These are phyloP conservation scores for Decorospora gaudefroyi DNA, from an alignment of 2,329 filamentous ascomycete genomes.

Conservation along the genomic window DNA sequence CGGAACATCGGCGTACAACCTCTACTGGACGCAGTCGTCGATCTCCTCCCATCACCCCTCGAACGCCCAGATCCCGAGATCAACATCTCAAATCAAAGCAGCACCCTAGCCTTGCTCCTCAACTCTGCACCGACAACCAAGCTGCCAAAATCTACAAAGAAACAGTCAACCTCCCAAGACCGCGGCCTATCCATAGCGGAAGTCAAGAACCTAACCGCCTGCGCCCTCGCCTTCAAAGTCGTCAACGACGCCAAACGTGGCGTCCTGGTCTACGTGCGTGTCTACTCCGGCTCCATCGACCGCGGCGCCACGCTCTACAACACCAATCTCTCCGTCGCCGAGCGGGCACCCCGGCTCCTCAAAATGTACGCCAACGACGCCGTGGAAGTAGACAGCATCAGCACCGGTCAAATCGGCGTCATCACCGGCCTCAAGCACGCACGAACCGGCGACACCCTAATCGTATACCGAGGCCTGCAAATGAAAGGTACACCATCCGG, in stretches of 20 bases:
- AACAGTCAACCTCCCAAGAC: constrained; percentile 10
- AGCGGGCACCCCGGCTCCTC: constrained; percentile 77
- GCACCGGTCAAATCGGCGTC: constrained; percentile 89
- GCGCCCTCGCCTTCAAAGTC: constrained; percentile 85
- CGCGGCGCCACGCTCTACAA: constrained; percentile 82
- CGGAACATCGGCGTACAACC: constrained; percentile 93
- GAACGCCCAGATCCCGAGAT: constrained; percentile 82
- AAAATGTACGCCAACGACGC: constrained; percentile 90
- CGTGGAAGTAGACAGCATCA: constrained; percentile 78
- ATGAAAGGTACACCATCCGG: constrained; percentile 67
- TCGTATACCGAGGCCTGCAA: constrained; percentile 69
- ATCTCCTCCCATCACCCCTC: constrained; percentile 80
- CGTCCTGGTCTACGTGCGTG: constrained; percentile 86
- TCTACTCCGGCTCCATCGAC: constrained; percentile 82
- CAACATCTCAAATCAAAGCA: constrained; percentile 63
- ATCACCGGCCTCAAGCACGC: constrained; percentile 87
- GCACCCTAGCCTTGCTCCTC: constrained; percentile 57
- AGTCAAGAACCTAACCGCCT: constrained; percentile 68
- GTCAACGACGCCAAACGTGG: constrained; percentile 85
- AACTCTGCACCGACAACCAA: constrained; percentile 39
- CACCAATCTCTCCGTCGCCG: constrained; percentile 77
- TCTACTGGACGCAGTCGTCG: constrained; percentile 82
- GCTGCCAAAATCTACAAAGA: constrained; percentile 17
- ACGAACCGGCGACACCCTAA: constrained; percentile 90
- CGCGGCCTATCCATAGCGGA: constrained; percentile 31